phyloP scores from a whole-genome alignment of 2,329 filamentous ascomycete species.

The Emergomyces orientalis region DNA sequence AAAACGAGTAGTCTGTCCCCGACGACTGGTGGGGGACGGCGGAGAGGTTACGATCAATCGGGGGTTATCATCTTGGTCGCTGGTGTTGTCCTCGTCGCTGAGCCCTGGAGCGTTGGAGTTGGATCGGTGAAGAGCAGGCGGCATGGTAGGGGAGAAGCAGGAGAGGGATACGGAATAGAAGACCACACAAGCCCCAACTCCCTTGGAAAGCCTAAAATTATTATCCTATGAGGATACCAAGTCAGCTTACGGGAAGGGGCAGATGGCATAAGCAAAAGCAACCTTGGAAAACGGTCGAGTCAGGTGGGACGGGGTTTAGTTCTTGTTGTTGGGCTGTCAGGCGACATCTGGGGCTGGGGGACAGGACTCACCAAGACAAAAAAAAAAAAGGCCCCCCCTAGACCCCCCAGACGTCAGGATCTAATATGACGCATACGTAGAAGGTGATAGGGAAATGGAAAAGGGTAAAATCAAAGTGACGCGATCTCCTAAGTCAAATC shows the following conservation, averaged over 20 bases:
- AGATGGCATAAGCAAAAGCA: not conserved
- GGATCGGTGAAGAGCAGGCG: slow-evolving; percentile 8
- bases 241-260: not conserved
- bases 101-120: not conserved
- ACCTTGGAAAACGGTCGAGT: not conserved
- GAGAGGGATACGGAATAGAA: not conserved
- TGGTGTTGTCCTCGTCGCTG: slow-evolving; percentile 7
- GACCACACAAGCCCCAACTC: not conserved
- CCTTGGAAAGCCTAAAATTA: not conserved
- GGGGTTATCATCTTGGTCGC: slow-evolving; percentile 10
- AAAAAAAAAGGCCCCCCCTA: not conserved
- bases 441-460: too few relatives aligned
- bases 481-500: not conserved
- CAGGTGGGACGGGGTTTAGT: not conserved
- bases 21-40: slow-evolving; percentile 13
- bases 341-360: not conserved
- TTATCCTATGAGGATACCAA: not conserved
- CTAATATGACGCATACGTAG: not conserved
- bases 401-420: not conserved
- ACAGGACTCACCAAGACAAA: not conserved
- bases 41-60: slow-evolving; percentile 14
- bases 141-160: slow-evolving; percentile 6
- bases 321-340: not conserved
- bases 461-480: too few relatives aligned
- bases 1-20: slow-evolving; percentile 12